phyloP scores from a whole-genome alignment of 352 stramenopile genomes.

The Globisporangium okanoganense region DNA sequence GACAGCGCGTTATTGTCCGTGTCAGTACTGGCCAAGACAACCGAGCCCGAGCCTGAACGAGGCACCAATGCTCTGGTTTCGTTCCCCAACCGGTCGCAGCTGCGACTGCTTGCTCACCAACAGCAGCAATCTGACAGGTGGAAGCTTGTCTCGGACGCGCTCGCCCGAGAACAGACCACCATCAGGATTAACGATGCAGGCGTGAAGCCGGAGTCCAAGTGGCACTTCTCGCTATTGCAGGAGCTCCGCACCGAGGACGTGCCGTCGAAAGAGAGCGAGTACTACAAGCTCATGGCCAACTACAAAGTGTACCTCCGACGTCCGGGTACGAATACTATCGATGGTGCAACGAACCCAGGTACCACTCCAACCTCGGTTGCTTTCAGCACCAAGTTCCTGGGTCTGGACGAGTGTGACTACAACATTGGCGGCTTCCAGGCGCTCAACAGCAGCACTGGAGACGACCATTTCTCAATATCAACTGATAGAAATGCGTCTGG shows the following conservation, averaged over 20 bases:
- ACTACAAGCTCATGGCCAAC: constrained; percentile 52
- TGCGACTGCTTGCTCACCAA: constrained; percentile 1
- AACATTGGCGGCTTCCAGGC: not conserved
- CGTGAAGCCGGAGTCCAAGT: constrained; percentile 26
- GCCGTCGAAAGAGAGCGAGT: constrained; percentile 42
- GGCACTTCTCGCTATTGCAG: constrained; percentile 35
- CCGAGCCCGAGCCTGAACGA: not conserved
- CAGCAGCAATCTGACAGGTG: not conserved
- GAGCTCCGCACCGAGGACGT: constrained; percentile 29
- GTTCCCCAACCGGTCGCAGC: not conserved
- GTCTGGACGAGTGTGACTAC: constrained; percentile 5
- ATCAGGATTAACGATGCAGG: not conserved
- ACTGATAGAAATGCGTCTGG: not conserved
- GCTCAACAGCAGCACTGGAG: not conserved
- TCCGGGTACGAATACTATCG: not conserved
- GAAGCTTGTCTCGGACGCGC: not conserved
- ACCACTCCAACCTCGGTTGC: not conserved
- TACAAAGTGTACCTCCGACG: constrained; percentile 47
- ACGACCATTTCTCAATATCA: not conserved
- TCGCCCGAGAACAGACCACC: not conserved
- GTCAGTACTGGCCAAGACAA: too few relatives aligned
- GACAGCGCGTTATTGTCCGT: not conserved
- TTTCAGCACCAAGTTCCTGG: not conserved
- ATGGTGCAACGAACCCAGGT: not conserved
- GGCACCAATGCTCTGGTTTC: not conserved